These are phyloP conservation scores for Dictyostelium brefeldianum DNA, from an alignment of 78 protist genomes.

Conservation along the genomic window DNA sequence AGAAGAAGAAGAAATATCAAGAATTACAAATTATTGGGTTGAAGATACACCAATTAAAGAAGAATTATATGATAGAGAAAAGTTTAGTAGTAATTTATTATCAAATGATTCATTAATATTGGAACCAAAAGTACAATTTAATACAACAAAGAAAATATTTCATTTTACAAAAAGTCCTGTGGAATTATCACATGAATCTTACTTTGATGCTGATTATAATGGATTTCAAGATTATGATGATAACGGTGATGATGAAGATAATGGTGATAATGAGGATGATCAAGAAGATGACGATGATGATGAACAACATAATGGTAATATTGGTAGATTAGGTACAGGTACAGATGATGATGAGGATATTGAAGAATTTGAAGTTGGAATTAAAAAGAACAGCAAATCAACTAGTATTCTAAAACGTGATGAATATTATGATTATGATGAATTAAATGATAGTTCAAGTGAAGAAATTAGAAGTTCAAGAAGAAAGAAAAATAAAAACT, in stretches of 20 bases:
- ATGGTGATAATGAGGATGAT: background rate
- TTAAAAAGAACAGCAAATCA: background rate
- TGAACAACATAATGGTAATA: no score
- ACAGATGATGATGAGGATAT: background rate
- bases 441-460: background rate
- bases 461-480: background rate
- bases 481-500: background rate
- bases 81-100: background rate
- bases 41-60: background rate
- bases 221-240: conserved; percentile 4
- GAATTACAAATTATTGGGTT: background rate
- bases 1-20: background rate
- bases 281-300: background rate
- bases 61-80: background rate
- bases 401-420: background rate
- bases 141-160: background rate
- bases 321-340: no score
- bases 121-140: conserved; percentile 34
- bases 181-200: background rate
- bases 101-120: background rate
- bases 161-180: conserved; percentile 2
- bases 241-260: background rate
- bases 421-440: conserved; percentile 11
- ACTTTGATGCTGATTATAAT: background rate
- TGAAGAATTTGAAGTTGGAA: background rate